Base-by-base conservation (phyloP, 23 red algal genomes). In the Gracilaria gracilis region DNA sequence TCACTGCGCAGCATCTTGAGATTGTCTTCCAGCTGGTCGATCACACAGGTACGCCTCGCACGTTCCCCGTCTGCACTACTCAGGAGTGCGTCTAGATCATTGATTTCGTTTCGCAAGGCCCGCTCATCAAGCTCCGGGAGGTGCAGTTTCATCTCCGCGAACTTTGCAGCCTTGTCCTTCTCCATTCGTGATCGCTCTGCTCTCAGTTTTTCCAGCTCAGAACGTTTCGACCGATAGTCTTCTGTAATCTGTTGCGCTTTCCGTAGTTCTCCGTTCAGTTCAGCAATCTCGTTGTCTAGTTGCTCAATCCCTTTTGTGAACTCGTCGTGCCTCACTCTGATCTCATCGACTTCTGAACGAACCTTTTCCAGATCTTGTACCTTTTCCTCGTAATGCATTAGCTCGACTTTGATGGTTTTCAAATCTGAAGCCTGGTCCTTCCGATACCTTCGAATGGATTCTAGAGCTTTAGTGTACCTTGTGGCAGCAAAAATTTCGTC, bases 401-500 rank as follows among this genome's bases (percentile, higher is more conserved):
- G 74, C 35, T 99, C 97, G 6, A 95, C 61, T 37, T 72, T 80
- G 36, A 93, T 51, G 31, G 83, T 78, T 48, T 92, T 89, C 39
- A 99, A 65, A 51, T 96, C 80, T 29, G 79, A 57, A 21, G 91
- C 72, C 57, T 96, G 91, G 46, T 99, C 93, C 47, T 90, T 89
- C 0, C 86, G 54, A 71, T 69, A 94, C 58, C 96, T 99, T 29
- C 94, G 92, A 51, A 99, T 96, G 51, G 91, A 84, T 9, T 95
- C 91, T 19, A 99, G 84, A 28, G 97, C 97, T 78, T 96, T 96
- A 2, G 97, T 95, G 86, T 99, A 99, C 38, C 97, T 72, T 1
- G 93, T 95, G 12, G 97, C 87, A 83, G 88, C 93, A 78, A 99
- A 99, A 51, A 99, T 99, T 20, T 96, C 91, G 54, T 99, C 97